Conservation (phyloP, 2,329 filamentous ascomycete genomes). For the Ascochyta viciae-villosae region DNA sequence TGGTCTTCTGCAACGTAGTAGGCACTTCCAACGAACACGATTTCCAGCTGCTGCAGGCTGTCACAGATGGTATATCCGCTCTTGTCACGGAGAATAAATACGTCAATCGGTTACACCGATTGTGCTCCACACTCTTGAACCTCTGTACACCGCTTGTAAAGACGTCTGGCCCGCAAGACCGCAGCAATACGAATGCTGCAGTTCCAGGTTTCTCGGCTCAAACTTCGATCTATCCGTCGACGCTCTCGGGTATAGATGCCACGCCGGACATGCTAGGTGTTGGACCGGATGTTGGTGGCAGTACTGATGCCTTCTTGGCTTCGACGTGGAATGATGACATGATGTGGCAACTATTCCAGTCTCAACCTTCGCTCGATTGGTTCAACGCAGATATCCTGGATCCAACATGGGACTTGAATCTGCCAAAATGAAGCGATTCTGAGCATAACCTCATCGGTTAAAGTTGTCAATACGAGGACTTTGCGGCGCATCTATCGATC, state of each 20-base stretch:
- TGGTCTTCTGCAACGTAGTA: slow-evolving; percentile 48
- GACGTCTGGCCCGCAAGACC: not conserved
- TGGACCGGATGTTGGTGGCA: not conserved
- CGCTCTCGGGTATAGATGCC: slow-evolving; percentile 1
- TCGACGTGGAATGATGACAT: slow-evolving; percentile 44
- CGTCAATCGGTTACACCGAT: slow-evolving; percentile 35
- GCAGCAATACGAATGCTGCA: not conserved
- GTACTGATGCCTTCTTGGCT: slow-evolving; percentile 15
- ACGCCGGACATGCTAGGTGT: slow-evolving; percentile 3
- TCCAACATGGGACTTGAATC: slow-evolving; percentile 31
- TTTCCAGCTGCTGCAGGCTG: slow-evolving; percentile 41
- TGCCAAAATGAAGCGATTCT: slow-evolving; percentile 16
- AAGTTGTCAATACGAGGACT: too few relatives aligned
- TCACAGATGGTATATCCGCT: slow-evolving; percentile 36
- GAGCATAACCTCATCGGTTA: not conserved
- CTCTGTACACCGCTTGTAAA: slow-evolving; percentile 41
- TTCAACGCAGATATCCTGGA: slow-evolving; percentile 44
- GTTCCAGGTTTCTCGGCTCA: slow-evolving; percentile 2
- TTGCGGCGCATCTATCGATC: too few relatives aligned
- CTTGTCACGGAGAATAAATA: slow-evolving; percentile 41
- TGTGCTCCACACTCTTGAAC: slow-evolving; percentile 38
- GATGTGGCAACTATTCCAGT: slow-evolving; percentile 46
- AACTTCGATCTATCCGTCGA: not conserved
- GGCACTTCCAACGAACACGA: slow-evolving; percentile 41
- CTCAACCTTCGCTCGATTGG: slow-evolving; percentile 45